Evolutionary conservation across 139 green algal species (phyloP).

Genomic region (Spirogloea muscicola): DNA sequence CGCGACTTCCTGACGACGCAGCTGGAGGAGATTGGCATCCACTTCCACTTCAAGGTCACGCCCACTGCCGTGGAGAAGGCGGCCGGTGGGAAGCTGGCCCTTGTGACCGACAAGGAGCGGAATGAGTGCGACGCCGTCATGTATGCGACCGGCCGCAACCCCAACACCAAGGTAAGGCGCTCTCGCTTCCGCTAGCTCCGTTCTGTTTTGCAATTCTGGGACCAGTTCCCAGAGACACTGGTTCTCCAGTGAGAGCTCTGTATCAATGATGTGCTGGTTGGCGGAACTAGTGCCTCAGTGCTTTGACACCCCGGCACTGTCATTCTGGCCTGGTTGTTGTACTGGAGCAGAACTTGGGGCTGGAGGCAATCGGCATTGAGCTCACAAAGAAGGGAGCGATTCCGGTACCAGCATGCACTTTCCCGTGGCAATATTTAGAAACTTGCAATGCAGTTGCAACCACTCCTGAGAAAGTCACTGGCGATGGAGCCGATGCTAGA

Average conservation of each 20-base stretch:
- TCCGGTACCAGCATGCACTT: too few species aligned
- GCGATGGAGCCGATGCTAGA: too few species aligned
- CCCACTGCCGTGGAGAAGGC: constrained; percentile 49
- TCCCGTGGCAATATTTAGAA: too few species aligned
- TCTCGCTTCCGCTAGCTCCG: too few species aligned
- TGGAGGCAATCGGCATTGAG: constrained; percentile 56
- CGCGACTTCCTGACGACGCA: constrained; percentile 51
- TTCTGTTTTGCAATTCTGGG: too few species aligned
- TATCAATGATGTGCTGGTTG: not conserved
- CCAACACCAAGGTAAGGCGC: constrained; percentile 61
- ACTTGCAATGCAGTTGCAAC: too few species aligned
- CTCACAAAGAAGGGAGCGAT: constrained; percentile 61
- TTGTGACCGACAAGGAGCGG: constrained; percentile 38
- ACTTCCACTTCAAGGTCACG: constrained; percentile 12
- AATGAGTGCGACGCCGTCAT: constrained; percentile 69
- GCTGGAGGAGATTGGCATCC: constrained; percentile 44
- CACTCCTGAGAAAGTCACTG: too few species aligned
- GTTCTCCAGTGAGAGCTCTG: too few species aligned
- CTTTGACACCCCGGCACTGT: too few species aligned
- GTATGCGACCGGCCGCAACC: constrained; percentile 78
- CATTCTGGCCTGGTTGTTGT: not conserved
- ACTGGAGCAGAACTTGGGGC: constrained; percentile 36
- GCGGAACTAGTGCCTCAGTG: too few species aligned
- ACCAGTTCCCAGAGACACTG: too few species aligned
- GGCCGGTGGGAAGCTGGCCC: constrained; percentile 5